Percentiles rank a stretch among this genome's conserved stretches.
Evolutionary conservation across 495 filamentous ascomycete species (phyloP).

Genomic region (Penicillium dipodomyicola): DNA sequence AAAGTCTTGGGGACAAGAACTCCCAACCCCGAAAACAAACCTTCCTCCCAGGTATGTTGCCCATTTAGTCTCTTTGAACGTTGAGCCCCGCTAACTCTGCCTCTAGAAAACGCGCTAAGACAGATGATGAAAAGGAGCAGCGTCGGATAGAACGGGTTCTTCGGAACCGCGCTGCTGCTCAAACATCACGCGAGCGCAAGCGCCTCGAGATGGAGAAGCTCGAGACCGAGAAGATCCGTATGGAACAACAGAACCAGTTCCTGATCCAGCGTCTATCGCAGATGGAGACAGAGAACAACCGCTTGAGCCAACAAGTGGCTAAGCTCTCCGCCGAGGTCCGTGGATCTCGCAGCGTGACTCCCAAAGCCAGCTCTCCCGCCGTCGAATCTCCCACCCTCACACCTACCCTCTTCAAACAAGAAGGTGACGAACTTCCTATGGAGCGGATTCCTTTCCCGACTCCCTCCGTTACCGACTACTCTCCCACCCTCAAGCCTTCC

Average conservation of each 20-base stretch:
- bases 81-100: not conserved
- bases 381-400: slow-evolving; percentile 46
- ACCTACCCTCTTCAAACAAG: slow-evolving; percentile 55
- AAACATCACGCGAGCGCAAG: slow-evolving; percentile 95
- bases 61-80: not conserved
- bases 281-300: slow-evolving; percentile 63
- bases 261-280: slow-evolving; percentile 63
- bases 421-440: slow-evolving; percentile 50
- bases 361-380: slow-evolving; percentile 38
- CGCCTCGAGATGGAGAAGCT: slow-evolving; percentile 88
- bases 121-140: slow-evolving; percentile 98
- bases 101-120: slow-evolving; percentile 91
- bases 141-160: slow-evolving; percentile 95
- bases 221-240: slow-evolving; percentile 66
- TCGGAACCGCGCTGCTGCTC: slow-evolving; percentile 90
- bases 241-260: slow-evolving; percentile 67
- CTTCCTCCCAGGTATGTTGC: slow-evolving; percentile 85
- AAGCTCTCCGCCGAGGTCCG: slow-evolving; percentile 61
- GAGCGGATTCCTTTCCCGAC: slow-evolving; percentile 51
- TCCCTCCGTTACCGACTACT: slow-evolving; percentile 49
- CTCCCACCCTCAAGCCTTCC: slow-evolving; percentile 49
- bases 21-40: slow-evolving; percentile 95
- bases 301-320: slow-evolving; percentile 63
- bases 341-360: slow-evolving; percentile 44
- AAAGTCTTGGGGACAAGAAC: slow-evolving; percentile 98